These are phyloP conservation scores for Xylaria sp. DNA, from an alignment of 495 filamentous ascomycete genomes.

Conservation along the genomic window DNA sequence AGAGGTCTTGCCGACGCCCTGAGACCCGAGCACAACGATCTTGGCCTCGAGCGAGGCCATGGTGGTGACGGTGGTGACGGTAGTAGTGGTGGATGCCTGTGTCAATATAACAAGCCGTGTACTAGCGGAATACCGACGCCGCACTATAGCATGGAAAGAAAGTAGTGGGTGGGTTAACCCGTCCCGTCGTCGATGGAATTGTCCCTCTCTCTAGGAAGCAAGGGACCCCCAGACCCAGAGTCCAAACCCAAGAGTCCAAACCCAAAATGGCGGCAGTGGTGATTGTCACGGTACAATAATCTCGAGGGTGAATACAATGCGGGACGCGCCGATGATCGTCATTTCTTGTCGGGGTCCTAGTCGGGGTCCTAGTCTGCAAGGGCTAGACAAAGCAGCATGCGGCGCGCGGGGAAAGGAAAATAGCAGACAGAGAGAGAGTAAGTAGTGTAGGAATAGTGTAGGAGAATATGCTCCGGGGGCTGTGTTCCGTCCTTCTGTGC, in stretches of 20 bases:
- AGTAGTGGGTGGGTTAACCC: not conserved
- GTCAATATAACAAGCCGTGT: not conserved
- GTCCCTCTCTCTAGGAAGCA: not conserved
- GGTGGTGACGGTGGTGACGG: not conserved
- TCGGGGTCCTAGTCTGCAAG: not conserved
- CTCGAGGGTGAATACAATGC: constrained; percentile 24
- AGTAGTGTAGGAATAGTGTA: no score
- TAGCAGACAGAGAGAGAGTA: no score
- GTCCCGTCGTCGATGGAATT: not conserved
- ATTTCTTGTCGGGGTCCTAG: constrained; percentile 15
- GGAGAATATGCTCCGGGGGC: not conserved
- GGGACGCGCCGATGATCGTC: constrained; percentile 15
- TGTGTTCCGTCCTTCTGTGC: not conserved
- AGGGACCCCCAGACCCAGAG: not conserved
- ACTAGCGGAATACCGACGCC: not conserved
- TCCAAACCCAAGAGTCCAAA: constrained; percentile 30
- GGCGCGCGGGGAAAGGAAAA: not conserved
- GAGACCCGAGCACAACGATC: constrained; percentile 87
- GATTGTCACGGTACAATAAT: constrained; percentile 20
- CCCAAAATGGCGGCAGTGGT: not conserved
- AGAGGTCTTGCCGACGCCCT: constrained; percentile 95
- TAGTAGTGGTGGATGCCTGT: not conserved
- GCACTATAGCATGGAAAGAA: not conserved
- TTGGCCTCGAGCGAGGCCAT: constrained; percentile 83
- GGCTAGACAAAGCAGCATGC: constrained; percentile 7